Evolutionary conservation across 805 yeast genomes (phyloP).

Genomic region (Vanderwaltozyma polyspora): DNA sequence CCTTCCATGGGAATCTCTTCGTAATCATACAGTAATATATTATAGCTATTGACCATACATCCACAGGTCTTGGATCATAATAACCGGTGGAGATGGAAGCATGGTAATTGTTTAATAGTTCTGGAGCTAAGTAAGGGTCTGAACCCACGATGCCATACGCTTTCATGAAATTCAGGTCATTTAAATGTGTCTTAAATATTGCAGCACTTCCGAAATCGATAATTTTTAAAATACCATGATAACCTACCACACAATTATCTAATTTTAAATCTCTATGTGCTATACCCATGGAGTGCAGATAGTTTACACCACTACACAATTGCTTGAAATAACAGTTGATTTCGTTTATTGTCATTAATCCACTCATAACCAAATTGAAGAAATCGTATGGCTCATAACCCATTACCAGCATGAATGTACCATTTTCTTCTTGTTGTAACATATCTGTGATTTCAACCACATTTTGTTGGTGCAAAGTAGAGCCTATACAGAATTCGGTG

Average conservation of each 20-base stretch:
- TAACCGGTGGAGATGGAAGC: constrained; percentile 1
- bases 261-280: constrained; percentile 90
- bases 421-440: constrained; percentile 44
- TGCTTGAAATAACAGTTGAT: constrained; percentile 76
- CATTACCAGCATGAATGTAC: constrained; percentile 66
- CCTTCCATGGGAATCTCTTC: constrained; percentile 89
- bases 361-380: constrained; percentile 87
- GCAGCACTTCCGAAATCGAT: constrained; percentile 93
- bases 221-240: constrained; percentile 65
- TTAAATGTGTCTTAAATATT: constrained; percentile 48
- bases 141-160: constrained; percentile 89
- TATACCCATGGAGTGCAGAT: constrained; percentile 69
- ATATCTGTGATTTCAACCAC: constrained; percentile 73
- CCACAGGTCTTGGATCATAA: constrained; percentile 83
- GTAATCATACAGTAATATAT: constrained; percentile 85
- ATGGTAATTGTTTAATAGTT: constrained; percentile 40
- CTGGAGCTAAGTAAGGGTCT: constrained; percentile 94
- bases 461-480: constrained; percentile 66
- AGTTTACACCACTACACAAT: constrained; percentile 60
- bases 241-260: constrained; percentile 82
- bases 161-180: constrained; percentile 42
- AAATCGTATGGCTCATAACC: constrained; percentile 89
- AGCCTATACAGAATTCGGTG: constrained; percentile 74
- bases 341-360: constrained; percentile 60
- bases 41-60: constrained; percentile 89